These are phyloP conservation scores for Persicaria maculosa DNA, from an alignment of 148 eudicot genomes.

Conservation along the genomic window DNA sequence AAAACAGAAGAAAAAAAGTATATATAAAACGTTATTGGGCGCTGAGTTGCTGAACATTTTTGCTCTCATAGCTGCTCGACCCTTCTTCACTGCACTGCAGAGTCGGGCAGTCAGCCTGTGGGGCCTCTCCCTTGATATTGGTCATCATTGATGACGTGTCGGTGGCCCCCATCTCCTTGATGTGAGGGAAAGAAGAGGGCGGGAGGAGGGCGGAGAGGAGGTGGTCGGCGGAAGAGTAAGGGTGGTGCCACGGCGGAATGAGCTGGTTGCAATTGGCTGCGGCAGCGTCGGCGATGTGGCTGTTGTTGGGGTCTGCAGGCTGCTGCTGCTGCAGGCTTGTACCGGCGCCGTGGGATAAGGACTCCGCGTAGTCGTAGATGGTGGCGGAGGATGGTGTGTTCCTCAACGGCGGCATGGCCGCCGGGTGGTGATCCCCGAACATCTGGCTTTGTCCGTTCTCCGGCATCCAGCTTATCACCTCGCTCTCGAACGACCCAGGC, in stretches of 20 bases:
- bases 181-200: slow-evolving; percentile 22
- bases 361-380: slow-evolving; percentile 10
- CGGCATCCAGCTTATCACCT: slow-evolving; percentile 40
- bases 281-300: slow-evolving; percentile 3
- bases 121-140: slow-evolving; percentile 16
- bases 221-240: slow-evolving; percentile 25
- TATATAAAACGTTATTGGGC: background rate
- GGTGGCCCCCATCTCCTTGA: slow-evolving; percentile 19
- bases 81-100: slow-evolving; percentile 24
- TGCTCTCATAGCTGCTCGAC: slow-evolving; percentile 9
- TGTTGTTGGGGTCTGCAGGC: background rate
- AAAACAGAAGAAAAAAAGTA: too few species aligned
- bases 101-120: slow-evolving; percentile 6
- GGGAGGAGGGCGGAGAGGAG: slow-evolving; percentile 30
- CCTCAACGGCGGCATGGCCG: background rate
- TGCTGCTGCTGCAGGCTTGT: background rate
- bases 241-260: slow-evolving; percentile 28
- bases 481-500: slow-evolving; percentile 35
- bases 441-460: slow-evolving; percentile 32
- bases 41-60: background rate
- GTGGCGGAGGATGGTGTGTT: slow-evolving; percentile 7
- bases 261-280: slow-evolving; percentile 10
- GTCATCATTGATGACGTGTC: slow-evolving; percentile 13
- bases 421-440: slow-evolving; percentile 11
- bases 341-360: slow-evolving; percentile 17